A percentile compares a stretch with the other conserved stretches of the same genome.
These are phyloP conservation scores for Biancaea sappan DNA, from an alignment of 306 rosid genomes.

Conservation along the genomic window DNA sequence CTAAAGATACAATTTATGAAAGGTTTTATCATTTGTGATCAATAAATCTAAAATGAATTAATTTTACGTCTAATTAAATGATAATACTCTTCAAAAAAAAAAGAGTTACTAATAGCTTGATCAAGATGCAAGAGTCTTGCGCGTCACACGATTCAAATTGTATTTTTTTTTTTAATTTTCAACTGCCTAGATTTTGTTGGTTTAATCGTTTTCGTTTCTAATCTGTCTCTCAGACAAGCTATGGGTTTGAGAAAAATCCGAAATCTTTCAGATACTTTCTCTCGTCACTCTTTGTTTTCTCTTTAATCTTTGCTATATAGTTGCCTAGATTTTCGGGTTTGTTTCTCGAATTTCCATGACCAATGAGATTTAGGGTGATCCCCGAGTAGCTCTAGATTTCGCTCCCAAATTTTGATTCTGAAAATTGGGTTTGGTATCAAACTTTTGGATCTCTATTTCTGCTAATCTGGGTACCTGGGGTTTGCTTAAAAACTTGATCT, in stretches of 20 bases:
- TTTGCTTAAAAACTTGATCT: constrained; percentile 34
- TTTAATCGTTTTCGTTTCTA: constrained; percentile 10
- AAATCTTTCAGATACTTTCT: constrained; percentile 40
- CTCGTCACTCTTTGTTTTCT: neutral
- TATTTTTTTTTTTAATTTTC: no score
- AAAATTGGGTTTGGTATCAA: constrained; percentile 28
- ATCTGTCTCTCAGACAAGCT: constrained; percentile 58
- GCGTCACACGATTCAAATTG: no score
- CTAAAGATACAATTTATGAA: no score
- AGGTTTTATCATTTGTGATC: no score
- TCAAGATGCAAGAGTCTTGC: no score
- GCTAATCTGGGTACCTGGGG: constrained; percentile 20
- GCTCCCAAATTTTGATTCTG: constrained; percentile 27
- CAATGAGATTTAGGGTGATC: constrained; percentile 44
- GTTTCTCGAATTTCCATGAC: constrained; percentile 35
- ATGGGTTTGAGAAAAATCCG: constrained; percentile 55
- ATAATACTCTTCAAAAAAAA: no score
- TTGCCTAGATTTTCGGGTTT: constrained; percentile 43
- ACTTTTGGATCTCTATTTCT: constrained; percentile 32
- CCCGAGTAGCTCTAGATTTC: constrained; percentile 22
- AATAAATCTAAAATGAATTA: no score
- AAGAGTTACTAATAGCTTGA: no score
- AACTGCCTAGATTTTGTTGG: no score
- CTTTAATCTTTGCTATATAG: constrained; percentile 37
- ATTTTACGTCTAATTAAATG: no score